phyloP scores from a whole-genome alignment of 1,139 yeast genomes.

The Suhomyces bokatorum region DNA sequence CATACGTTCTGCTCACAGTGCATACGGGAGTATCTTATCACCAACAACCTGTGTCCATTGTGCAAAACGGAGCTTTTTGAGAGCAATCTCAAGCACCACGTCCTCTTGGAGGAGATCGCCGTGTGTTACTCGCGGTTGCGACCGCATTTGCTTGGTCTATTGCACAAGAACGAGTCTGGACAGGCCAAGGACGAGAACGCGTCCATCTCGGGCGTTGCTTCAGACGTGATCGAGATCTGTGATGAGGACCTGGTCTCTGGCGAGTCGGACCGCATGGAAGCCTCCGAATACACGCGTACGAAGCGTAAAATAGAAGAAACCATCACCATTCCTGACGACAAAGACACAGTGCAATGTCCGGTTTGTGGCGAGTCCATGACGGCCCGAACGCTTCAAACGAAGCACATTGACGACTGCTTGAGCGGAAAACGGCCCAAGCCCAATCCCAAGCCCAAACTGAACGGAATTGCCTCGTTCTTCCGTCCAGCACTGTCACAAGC shows the following conservation, averaged over 20 bases:
- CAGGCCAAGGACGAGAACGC: neutral
- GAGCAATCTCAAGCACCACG: constrained; percentile 66
- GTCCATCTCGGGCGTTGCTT: neutral
- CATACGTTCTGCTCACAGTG: constrained; percentile 93
- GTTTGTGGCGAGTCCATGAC: constrained; percentile 62
- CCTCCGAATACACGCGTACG: constrained; percentile 11
- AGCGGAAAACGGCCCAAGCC: constrained; percentile 25
- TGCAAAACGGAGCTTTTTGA: constrained; percentile 75
- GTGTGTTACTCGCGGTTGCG: constrained; percentile 53
- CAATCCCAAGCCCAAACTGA: constrained; percentile 2
- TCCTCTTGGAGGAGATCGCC: constrained; percentile 72
- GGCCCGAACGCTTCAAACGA: constrained; percentile 55
- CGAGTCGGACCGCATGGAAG: neutral
- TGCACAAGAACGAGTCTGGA: constrained; percentile 13
- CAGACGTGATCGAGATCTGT: constrained; percentile 24
- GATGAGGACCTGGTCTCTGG: constrained; percentile 10
- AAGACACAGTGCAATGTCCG: constrained; percentile 61
- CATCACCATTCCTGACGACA: constrained; percentile 17
- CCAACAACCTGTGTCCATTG: constrained; percentile 69
- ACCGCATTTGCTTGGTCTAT: constrained; percentile 31
- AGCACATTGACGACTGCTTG: constrained; percentile 74
- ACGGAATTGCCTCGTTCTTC: constrained; percentile 40
- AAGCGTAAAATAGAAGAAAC: constrained; percentile 7
- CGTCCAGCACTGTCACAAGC: constrained; percentile 8
- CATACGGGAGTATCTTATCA: constrained; percentile 67